Evolutionary conservation across 2,329 filamentous ascomycete species (phyloP).

Genomic region (Cercospora sp.): DNA sequence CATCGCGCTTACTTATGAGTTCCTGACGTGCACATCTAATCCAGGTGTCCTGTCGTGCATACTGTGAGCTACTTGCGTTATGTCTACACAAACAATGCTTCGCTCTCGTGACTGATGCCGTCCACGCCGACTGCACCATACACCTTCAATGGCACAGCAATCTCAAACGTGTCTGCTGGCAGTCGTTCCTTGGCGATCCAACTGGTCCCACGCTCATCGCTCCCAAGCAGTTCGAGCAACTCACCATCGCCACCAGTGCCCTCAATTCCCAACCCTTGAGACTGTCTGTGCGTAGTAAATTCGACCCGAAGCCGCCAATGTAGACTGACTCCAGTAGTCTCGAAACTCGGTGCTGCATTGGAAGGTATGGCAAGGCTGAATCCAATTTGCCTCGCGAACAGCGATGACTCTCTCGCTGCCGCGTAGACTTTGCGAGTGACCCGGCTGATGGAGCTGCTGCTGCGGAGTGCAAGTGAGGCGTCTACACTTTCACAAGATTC

Average conservation of each 20-base stretch:
- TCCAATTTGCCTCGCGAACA: constrained; percentile 75
- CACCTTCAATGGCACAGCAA: constrained; percentile 40
- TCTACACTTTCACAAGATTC: constrained; percentile 87
- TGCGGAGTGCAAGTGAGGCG: constrained; percentile 75
- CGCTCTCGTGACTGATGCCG: constrained; percentile 23
- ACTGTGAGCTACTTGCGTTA: neutral
- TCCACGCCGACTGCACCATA: constrained; percentile 37
- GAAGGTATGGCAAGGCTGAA: constrained; percentile 84
- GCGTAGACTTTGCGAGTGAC: constrained; percentile 82
- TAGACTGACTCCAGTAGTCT: constrained; percentile 82
- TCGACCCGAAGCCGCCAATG: constrained; percentile 90
- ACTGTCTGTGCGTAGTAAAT: constrained; percentile 67
- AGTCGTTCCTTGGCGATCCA: constrained; percentile 39
- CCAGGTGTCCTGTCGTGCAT: neutral
- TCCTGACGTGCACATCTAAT: neutral
- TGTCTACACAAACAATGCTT: constrained; percentile 27
- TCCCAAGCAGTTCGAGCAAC: constrained; percentile 39
- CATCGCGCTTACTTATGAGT: neutral
- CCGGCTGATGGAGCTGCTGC: constrained; percentile 79
- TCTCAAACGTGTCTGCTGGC: constrained; percentile 40
- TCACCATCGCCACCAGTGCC: constrained; percentile 56
- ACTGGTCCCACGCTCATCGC: constrained; percentile 40
- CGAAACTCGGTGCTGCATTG: constrained; percentile 82
- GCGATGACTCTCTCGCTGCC: constrained; percentile 74
- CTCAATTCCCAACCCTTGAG: constrained; percentile 25